phyloP scores from a whole-genome alignment of 83 land plant genomes.

The Picea mariana region DNA sequence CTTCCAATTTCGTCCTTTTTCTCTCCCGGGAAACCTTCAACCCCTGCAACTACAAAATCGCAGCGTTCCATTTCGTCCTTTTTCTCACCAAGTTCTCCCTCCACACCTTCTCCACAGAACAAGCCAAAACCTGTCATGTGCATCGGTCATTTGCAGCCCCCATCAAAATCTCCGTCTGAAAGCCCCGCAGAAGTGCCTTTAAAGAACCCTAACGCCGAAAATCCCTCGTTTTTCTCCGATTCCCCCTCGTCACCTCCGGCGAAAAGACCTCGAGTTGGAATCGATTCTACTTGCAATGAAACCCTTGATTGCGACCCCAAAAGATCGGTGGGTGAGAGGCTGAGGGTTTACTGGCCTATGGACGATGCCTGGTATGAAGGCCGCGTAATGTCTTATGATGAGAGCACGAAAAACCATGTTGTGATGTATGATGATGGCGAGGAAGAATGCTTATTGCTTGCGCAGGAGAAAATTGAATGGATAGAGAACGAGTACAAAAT shows the following conservation, averaged over 20 bases:
- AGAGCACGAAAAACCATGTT: constrained; percentile 46
- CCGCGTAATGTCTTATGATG: constrained; percentile 49
- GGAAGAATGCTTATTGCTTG: constrained; percentile 61
- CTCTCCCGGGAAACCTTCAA: constrained; percentile 29
- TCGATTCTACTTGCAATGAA: background rate
- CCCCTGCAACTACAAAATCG: constrained; percentile 7
- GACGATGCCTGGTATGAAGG: constrained; percentile 88
- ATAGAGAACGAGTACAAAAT: constrained; percentile 24
- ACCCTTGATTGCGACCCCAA: background rate
- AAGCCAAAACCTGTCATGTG: constrained; percentile 1
- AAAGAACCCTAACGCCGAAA: background rate
- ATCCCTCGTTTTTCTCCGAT: background rate
- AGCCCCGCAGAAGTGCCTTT: background rate
- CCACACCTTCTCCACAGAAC: background rate
- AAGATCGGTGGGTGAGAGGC: constrained; percentile 38
- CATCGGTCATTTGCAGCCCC: background rate
- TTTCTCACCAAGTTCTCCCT: background rate
- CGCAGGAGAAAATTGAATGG: constrained; percentile 75
- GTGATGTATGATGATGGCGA: constrained; percentile 86
- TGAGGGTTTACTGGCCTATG: constrained; percentile 91
- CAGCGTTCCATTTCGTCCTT: constrained; percentile 14
- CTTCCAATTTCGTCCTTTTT: constrained; percentile 77
- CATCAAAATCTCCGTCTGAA: constrained; percentile 1
- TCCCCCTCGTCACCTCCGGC: background rate
- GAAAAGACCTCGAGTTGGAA: background rate